Evolutionary conservation across 768 basidiomycete genomes (phyloP), one percentile per base, ranked within the genome.

Genomic region (Russula brevipes): DNA sequence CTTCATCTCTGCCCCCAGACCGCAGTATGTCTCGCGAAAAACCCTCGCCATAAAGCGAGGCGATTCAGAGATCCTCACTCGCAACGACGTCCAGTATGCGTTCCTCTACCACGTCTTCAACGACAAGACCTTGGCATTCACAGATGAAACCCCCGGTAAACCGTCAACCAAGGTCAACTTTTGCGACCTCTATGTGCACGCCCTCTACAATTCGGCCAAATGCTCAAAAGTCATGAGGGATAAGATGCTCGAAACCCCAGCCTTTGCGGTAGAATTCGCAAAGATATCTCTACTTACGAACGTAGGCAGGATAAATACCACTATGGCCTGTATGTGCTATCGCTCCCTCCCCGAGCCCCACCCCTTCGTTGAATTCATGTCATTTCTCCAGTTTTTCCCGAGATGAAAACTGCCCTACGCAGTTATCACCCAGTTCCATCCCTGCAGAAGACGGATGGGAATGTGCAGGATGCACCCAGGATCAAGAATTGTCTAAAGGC

Each of bases 361-460:
- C 44, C 59, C 51, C 56, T 56, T 66, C 61, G 61, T 60, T 59
- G 58, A 52, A 50, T 49, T 41, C 24, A 41, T 42, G 44, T 59
- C 66, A 24, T 56, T 47, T 59, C 68, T 57, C 46, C 71, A 92
- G 90, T 94, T 77, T 93, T 92, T 73, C 91, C 91, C 60, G 91
- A 93, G 78, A 94, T 94, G 92, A 89, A 91, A 74, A 94, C 93
- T 5, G 88, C 90, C 19, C 77, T 94, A 59, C 79, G 92, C 71
- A 91, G 90, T 58, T 94, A 94, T 73, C 93, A 94, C 70, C 91
- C 93, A 35, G 85, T 93, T n/a, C 93, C 93, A 10, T 88, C 88
- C 36, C 77, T 94, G 33, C 92, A 94, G 72, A 90, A 89, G 77
- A 90, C 91, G 16, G 87, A 88, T 67, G 89, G 88, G 17, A 92